These are phyloP conservation scores for Tetrahymena thermophila DNA, from an alignment of 73 alveolate genomes.

Conservation along the genomic window DNA sequence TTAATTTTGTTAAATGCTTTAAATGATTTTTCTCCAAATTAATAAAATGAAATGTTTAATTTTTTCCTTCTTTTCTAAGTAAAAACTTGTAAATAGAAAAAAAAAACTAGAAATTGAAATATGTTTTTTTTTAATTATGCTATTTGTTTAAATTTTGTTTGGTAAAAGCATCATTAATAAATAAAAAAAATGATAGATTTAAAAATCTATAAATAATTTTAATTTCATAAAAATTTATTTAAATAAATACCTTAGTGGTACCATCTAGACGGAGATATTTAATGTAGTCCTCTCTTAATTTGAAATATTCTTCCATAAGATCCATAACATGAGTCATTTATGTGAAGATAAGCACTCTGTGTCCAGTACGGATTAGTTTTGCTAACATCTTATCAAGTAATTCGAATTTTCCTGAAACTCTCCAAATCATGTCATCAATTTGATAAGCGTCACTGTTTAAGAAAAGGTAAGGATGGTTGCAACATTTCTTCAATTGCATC, in stretches of 20 bases:
- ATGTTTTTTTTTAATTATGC: too few species aligned
- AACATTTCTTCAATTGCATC: slow-evolving; percentile 96
- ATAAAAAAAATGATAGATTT: too few species aligned
- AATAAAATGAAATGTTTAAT: too few species aligned
- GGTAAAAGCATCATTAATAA: too few species aligned
- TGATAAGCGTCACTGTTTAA: slow-evolving; percentile 46
- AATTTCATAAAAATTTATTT: too few species aligned
- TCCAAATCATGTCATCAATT: slow-evolving; percentile 81
- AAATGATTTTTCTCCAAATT: too few species aligned
- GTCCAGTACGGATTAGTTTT: slow-evolving; percentile 78
- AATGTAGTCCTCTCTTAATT: slow-evolving; percentile 64
- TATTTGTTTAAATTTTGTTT: too few species aligned
- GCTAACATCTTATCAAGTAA: slow-evolving; percentile 94
- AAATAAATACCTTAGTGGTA: slow-evolving; percentile 50
- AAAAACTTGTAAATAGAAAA: too few species aligned
- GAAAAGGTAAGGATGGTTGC: slow-evolving; percentile 98
- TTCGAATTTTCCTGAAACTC: slow-evolving; percentile 95
- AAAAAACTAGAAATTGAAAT: too few species aligned
- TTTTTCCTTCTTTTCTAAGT: too few species aligned
- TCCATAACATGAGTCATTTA: slow-evolving; percentile 96
- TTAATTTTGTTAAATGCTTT: not conserved
- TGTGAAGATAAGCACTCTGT: slow-evolving; percentile 91
- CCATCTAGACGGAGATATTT: slow-evolving; percentile 92
- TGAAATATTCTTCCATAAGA: slow-evolving; percentile 86
- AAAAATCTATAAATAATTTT: too few species aligned